phyloP scores from a whole-genome alignment of 2,329 filamentous ascomycete genomes.

The Fusarium verrucosum region DNA sequence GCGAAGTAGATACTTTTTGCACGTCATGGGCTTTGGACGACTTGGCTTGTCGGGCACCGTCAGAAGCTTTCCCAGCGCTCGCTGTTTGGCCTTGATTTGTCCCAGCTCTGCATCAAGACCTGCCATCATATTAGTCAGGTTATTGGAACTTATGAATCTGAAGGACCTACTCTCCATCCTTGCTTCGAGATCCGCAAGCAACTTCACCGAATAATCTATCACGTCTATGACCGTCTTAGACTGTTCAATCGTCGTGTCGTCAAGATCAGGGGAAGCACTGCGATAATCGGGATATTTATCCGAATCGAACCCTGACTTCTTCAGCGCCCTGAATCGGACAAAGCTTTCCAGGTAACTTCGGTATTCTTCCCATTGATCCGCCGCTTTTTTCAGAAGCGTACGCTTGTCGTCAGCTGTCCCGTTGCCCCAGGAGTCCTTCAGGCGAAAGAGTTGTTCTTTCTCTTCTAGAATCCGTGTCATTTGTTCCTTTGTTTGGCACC shows the following conservation, averaged over 20 bases:
- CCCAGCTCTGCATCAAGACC: conserved; percentile 47
- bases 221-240: conserved; percentile 48
- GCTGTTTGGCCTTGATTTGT: conserved; percentile 48
- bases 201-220: conserved; percentile 46
- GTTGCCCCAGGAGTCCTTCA: conserved; percentile 43
- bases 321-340: conserved; percentile 51
- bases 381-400: conserved; percentile 45
- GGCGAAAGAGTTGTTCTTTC: conserved; percentile 43
- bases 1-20: conserved; percentile 60
- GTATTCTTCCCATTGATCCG: conserved; percentile 47
- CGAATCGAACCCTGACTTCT: conserved; percentile 51
- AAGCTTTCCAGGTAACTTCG: conserved; percentile 50
- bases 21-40: conserved; percentile 51
- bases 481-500: conserved; percentile 47
- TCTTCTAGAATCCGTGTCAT: conserved; percentile 39
- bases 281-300: conserved; percentile 52
- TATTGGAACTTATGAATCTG: background rate
- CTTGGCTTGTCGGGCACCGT: conserved; percentile 52
- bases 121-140: conserved; percentile 39
- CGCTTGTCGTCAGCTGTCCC: conserved; percentile 43
- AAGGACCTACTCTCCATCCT: conserved; percentile 50
- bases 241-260: conserved; percentile 46
- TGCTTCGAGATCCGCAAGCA: conserved; percentile 49
- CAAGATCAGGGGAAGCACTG: conserved; percentile 51
- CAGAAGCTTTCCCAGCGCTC: conserved; percentile 52